A percentile compares a stretch with the other conserved stretches of the same genome.
Evolutionary conservation across 2,329 filamentous ascomycete species (phyloP).

Genomic region (Rosellinia necatrix): DNA sequence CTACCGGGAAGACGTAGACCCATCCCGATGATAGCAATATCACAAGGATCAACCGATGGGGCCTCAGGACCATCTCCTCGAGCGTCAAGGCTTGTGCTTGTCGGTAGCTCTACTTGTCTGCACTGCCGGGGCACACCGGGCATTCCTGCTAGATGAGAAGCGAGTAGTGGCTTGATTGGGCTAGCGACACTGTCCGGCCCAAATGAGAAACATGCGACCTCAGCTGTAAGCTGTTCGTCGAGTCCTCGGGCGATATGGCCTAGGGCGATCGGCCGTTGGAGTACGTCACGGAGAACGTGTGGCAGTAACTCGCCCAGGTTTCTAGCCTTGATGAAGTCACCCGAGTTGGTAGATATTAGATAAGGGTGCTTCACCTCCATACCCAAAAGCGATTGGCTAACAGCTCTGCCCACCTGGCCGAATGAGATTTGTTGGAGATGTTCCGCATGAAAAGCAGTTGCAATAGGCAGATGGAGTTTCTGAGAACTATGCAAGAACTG

Average conservation of each 20-base stretch:
- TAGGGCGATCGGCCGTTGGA: slow-evolving; percentile 6
- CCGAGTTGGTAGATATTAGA: slow-evolving; percentile 6
- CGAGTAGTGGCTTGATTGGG: neutral
- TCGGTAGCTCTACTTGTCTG: too few species aligned
- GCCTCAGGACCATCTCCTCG: too few species aligned
- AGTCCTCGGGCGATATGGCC: neutral
- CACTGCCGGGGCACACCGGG: too few species aligned
- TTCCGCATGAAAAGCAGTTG: slow-evolving; percentile 6
- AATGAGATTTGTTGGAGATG: slow-evolving; percentile 1
- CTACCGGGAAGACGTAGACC: slow-evolving; percentile 25
- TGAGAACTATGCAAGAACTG: neutral
- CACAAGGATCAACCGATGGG: neutral
- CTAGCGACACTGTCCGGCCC: slow-evolving; percentile 7
- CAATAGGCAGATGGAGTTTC: neutral
- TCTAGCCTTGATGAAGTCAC: neutral
- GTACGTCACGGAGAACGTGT: neutral
- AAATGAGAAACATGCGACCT: neutral
- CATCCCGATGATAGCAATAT: slow-evolving; percentile 29
- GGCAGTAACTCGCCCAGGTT: neutral
- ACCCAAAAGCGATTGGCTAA: neutral
- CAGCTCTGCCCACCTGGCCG: neutral
- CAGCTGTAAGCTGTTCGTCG: neutral
- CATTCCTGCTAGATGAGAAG: too few species aligned
- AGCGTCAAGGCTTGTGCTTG: neutral
- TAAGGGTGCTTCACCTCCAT: neutral